Evolutionary conservation across 305 asterid genomes (phyloP).

Genomic region (Fraxinus platypoda): DNA sequence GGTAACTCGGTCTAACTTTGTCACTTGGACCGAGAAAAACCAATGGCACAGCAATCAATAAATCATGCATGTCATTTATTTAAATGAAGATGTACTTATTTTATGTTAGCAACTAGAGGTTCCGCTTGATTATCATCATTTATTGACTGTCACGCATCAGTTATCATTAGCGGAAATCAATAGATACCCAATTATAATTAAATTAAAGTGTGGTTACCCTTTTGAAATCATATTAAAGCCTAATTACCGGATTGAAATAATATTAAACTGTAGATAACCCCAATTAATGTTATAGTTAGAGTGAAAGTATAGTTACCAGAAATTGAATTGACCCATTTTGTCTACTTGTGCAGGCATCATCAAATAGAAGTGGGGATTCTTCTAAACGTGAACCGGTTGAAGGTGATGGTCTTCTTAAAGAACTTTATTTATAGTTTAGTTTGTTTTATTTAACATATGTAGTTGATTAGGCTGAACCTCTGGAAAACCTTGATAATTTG

Average conservation of each 20-base stretch:
- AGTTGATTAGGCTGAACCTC: neutral
- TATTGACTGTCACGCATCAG: neutral
- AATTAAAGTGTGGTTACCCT: neutral
- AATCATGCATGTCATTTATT: neutral
- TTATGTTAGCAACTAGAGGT: neutral
- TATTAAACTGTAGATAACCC: neutral
- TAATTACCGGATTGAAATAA: neutral
- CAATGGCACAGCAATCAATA: neutral
- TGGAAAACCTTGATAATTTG: neutral
- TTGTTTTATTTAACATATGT: neutral
- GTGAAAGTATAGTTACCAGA: neutral
- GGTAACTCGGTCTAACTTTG: neutral
- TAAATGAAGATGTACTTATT: neutral
- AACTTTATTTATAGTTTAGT: neutral
- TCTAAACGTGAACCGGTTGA: constrained; percentile 58
- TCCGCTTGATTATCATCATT: neutral
- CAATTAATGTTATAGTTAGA: neutral
- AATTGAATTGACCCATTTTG: neutral
- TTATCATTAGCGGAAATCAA: neutral
- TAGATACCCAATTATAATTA: neutral
- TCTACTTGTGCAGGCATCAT: constrained; percentile 61
- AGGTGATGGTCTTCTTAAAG: constrained; percentile 44
- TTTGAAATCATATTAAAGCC: neutral
- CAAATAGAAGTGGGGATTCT: constrained; percentile 54
- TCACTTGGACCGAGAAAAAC: neutral